Evolutionary conservation across 257 asterid genomes (phyloP).

Genomic region (Penstemon newberryi): DNA sequence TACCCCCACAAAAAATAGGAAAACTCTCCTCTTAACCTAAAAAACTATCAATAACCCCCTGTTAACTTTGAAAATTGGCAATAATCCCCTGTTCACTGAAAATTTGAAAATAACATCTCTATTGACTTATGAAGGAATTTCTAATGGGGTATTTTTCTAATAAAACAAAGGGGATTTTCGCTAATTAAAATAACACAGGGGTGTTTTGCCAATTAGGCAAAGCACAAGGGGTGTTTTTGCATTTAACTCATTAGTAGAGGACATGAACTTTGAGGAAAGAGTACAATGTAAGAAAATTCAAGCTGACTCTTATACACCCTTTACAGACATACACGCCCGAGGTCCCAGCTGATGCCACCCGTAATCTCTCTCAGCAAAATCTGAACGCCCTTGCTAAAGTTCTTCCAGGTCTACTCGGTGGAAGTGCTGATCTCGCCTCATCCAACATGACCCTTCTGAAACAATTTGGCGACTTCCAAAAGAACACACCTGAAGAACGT

Average conservation of each 20-base stretch:
- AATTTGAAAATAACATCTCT: too few species aligned
- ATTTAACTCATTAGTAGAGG: neutral
- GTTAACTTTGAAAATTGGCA: too few species aligned
- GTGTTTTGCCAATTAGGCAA: too few species aligned
- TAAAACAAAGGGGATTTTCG: too few species aligned
- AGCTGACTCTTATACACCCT: slow-evolving; percentile 17
- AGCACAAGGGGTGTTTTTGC: too few species aligned
- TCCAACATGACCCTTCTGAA: slow-evolving; percentile 87
- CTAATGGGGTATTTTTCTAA: too few species aligned
- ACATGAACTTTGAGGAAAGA: neutral
- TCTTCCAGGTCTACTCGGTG: slow-evolving; percentile 83
- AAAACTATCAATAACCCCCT: too few species aligned
- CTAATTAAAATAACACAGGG: too few species aligned
- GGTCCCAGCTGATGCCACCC: slow-evolving; percentile 67
- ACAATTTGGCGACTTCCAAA: slow-evolving; percentile 76
- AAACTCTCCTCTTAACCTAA: too few species aligned
- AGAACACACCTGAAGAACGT: slow-evolving; percentile 68
- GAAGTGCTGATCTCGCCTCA: slow-evolving; percentile 91
- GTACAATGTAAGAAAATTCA: neutral
- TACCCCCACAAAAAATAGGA: too few species aligned
- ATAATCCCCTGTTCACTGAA: too few species aligned
- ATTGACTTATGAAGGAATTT: too few species aligned
- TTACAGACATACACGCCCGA: slow-evolving; percentile 66
- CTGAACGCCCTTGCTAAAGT: slow-evolving; percentile 77
- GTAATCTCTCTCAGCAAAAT: slow-evolving; percentile 63